Evolutionary conservation across 2,329 filamentous ascomycete species (phyloP), one percentile per base, ranked within the genome.

Genomic region (Microdochium nivale): DNA sequence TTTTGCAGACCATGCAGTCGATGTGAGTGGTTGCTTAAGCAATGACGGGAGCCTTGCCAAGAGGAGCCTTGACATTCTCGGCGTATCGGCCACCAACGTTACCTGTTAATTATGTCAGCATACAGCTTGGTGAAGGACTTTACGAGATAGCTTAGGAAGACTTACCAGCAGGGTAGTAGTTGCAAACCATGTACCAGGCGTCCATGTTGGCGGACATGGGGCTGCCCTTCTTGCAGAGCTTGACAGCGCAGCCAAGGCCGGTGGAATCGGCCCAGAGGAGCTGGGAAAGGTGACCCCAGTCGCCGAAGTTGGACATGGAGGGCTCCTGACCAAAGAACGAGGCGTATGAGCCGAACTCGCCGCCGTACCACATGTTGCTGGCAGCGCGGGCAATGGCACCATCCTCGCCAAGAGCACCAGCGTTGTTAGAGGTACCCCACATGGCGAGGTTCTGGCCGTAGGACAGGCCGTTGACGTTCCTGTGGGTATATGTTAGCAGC

Each of bases 361-460:
- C 80, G 67, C 94, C 89, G 80, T 96, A 96, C 89, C 94, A 96
- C 71, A 86, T 76, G 66, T 92, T 80, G 62, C 84, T 88, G 65
- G 92, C 84, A 59, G 86, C 83, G 56, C 79, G 75, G 51, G 82
- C 81, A 56, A 88, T 75, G 47, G 83, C 78, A 54, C 67, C 70
- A n/a, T 71, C 66, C 2, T 69, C 63, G 54, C 80, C 76, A 58
- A 84, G 76, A 54, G 67, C 57, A n/a, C 52, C 54, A 24, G 63
- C 60, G 24, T 73, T 67, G 47, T 72, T 59, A 35, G 61, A 68
- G 25, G 68, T 67, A 48, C 68, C 68, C 65, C 68, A 77, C 59
- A 85, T 84, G 63, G 88, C 92, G 53, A 97, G 85, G 79, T 97
- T 99, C 74, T 99, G 94, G 56, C 94, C 94, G 64, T 94, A 95